phyloP scores from a whole-genome alignment of 441 rosid genomes.

The Gossypium schwendimanii region DNA sequence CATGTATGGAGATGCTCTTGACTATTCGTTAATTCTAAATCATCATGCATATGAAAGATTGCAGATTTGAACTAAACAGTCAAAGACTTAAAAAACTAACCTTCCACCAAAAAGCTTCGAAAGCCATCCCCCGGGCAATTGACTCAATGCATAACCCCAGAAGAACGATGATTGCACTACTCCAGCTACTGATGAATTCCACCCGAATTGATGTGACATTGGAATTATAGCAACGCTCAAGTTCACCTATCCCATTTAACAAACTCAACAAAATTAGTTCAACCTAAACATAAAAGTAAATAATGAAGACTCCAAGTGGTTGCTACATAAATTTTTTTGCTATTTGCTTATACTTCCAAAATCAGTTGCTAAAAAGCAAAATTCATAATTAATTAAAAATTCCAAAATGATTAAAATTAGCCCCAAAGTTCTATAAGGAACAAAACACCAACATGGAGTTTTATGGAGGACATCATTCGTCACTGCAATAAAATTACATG shows the following conservation, averaged over 20 bases:
- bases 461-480: neutral
- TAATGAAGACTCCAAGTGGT: too few relatives aligned
- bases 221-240: conserved; percentile 91
- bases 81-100: conserved; percentile 36
- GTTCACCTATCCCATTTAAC: conserved; percentile 51
- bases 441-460: neutral
- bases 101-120: conserved; percentile 86
- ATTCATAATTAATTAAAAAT: neutral
- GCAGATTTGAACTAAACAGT: neutral
- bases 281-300: neutral
- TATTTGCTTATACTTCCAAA: neutral
- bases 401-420: too few relatives aligned
- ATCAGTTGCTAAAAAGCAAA: neutral
- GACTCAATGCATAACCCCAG: conserved; percentile 93
- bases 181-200: conserved; percentile 80
- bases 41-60: neutral
- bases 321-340: neutral
- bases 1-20: neutral
- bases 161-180: conserved; percentile 91
- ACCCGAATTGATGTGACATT: conserved; percentile 90
- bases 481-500: too few relatives aligned
- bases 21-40: neutral
- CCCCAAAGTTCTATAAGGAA: neutral
- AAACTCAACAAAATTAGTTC: conserved; percentile 1
- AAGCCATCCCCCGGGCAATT: conserved; percentile 93